Conservation (phyloP, 75 land plant species). For the Sequoia sempervirens region DNA sequence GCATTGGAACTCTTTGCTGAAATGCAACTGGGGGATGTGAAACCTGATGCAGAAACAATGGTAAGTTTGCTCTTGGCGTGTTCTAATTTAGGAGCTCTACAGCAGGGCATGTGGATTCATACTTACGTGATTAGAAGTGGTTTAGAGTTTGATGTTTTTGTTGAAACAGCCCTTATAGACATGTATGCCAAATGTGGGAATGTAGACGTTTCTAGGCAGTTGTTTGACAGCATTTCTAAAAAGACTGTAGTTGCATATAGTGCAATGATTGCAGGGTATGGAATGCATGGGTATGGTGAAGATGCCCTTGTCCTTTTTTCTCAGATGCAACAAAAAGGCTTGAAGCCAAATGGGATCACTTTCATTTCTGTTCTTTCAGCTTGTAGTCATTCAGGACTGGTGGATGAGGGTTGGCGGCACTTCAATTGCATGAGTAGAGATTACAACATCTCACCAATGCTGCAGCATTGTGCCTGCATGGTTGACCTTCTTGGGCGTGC, state of each 20-base stretch:
- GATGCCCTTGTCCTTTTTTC: conserved; percentile 12
- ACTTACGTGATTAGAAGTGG: background rate
- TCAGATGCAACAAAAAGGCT: conserved; percentile 7
- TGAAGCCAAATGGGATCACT: conserved; percentile 16
- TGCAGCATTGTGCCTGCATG: conserved; percentile 31
- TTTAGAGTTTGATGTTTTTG: conserved; percentile 14
- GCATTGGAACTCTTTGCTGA: conserved; percentile 11
- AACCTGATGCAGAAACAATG: conserved; percentile 16
- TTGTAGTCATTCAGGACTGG: conserved; percentile 11
- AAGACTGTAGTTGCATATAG: conserved; percentile 22
- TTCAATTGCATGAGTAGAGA: conserved; percentile 11
- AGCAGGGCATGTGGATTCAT: conserved; percentile 14
- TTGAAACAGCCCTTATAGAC: conserved; percentile 21
- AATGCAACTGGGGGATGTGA: conserved; percentile 13
- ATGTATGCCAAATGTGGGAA: conserved; percentile 33
- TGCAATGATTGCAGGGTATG: conserved; percentile 18
- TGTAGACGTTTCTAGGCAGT: conserved; percentile 9
- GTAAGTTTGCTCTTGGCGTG: conserved; percentile 20
- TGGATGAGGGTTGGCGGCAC: conserved; percentile 8
- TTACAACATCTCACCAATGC: conserved; percentile 14
- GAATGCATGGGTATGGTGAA: conserved; percentile 15
- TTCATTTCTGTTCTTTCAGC: conserved; percentile 17
- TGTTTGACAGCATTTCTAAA: conserved; percentile 10
- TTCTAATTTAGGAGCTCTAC: conserved; percentile 12
- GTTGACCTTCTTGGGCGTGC: conserved; percentile 26